Evolutionary conservation across 768 basidiomycete species (phyloP).

Genomic region (Hygrophorus pudorinus): DNA sequence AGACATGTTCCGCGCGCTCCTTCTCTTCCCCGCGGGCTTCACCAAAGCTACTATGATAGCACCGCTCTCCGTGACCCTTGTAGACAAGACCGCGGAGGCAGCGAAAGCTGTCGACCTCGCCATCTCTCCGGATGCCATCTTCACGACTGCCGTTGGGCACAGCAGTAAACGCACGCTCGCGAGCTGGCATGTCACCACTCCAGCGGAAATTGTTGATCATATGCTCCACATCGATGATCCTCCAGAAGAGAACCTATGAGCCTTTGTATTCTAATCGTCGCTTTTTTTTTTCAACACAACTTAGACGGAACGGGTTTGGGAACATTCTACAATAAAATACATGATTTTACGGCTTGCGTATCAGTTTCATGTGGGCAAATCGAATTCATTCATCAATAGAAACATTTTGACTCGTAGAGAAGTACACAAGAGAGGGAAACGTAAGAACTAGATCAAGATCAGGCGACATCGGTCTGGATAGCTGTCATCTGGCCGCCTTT

Average conservation of each 20-base stretch:
- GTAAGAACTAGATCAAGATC: neutral
- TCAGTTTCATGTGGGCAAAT: too few species aligned
- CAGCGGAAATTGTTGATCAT: slow-evolving; percentile 77
- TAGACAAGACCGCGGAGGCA: slow-evolving; percentile 30
- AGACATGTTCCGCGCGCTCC: slow-evolving; percentile 95
- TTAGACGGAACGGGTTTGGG: too few species aligned
- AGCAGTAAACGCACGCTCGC: slow-evolving; percentile 84
- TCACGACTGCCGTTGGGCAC: slow-evolving; percentile 91
- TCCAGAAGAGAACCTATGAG: neutral
- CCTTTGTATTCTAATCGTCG: neutral
- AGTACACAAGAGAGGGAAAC: too few species aligned
- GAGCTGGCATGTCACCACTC: slow-evolving; percentile 85
- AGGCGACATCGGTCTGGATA: slow-evolving; percentile 46
- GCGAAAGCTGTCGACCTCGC: slow-evolving; percentile 45
- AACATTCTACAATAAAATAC: too few species aligned
- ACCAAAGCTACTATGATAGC: slow-evolving; percentile 43
- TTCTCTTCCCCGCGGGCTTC: slow-evolving; percentile 43
- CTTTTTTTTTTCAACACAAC: too few species aligned
- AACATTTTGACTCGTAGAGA: neutral
- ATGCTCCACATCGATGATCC: slow-evolving; percentile 41
- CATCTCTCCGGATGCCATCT: slow-evolving; percentile 61
- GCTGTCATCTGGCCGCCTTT: slow-evolving; percentile 73
- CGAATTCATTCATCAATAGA: neutral
- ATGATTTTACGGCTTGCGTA: too few species aligned
- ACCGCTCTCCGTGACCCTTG: slow-evolving; percentile 42